Evolutionary conservation across 208 protist genomes (phyloP), one percentile per base, ranked within the genome.

Genomic region (Leishmania guyanensis): DNA sequence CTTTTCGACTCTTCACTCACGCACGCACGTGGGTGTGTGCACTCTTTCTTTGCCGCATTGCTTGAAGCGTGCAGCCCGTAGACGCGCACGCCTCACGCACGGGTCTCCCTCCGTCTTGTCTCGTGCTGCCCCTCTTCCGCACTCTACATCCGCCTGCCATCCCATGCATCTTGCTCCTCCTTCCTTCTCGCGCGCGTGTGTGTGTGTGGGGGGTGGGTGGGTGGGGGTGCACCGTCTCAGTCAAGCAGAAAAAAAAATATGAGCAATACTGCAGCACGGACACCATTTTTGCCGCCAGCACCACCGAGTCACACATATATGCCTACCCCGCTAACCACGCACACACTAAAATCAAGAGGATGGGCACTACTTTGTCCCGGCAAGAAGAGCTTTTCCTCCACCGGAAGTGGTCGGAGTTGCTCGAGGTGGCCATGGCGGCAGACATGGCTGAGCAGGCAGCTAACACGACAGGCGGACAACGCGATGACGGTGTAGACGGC

Each of bases 321-420:
- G 26, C 54, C 68, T 51, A 78, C 16, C 12, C 74, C 29, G n/a
- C 10, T 10, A 72, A 46, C 48, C 36, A 74, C 22, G 72, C 46
- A 77, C 26, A 73, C 16, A 72, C 54, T 29, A 66, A 26, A 6
- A 33, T 16, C 22, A 43, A 26, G 8, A 62, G 33, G 53, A 97
- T 97, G 93, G 93, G 93, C 56, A 69, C 82, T 0, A 82, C 60
- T 71, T 68, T 95, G 16, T 97, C 94, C 22, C 86, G 75, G 5
- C 89, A 97, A 72, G 92, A 97, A 75, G 77, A 92, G 68, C 84
- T 97, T 16, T 97, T 97, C 68, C 75, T 94, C 26, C 79, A 82
- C 33, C 82, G 81, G 43, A 65, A 79, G 64, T 95, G 94, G 92
- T 36, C 76, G 17, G 80, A 94, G 58, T 78, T 97, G 65, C 81